Base-by-base conservation (phyloP, 1,284 basidiomycete genomes). In the Leccinum pseudoinsigne region DNA sequence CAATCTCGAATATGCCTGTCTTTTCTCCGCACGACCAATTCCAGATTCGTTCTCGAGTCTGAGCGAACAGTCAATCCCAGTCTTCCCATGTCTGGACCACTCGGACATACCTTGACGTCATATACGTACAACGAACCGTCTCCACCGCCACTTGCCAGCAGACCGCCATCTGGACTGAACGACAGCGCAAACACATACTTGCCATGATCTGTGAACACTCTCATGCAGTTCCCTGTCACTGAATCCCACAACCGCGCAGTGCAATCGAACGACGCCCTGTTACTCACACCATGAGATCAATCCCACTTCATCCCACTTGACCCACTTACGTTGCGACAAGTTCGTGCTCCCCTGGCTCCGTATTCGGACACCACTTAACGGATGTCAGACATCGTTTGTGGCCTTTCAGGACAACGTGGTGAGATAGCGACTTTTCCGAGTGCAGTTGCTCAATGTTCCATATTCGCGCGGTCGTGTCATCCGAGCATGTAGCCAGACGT, bases 171-270 rank as follows among this genome's bases (percentile, higher is more conserved):
- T 0, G 89, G 88, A 69, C 86, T 88, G 71, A 90, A 90, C 9
- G 82, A 77, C 18, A 92, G 68, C 3, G 88, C 82, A 70, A 87
- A 92, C 14, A 92, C 82, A n/a, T 88, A 82, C 31, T 81, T 80
- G 67, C 77, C 84, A 74, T 91, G 88, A 68, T 92, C 88, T 6
- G 72, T 72, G 69, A 94, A 89, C 14, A 85, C 78, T 65, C 84
- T 81, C 34, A 92, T 72, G 72, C 92, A 94, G 50, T 84, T 81
- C 40, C 92, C 93, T 1, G 87, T 88, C 42, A 83, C 81, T 10
- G 86, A 85, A 73, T 94, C 87, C 92, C 92, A 94, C 51, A 94
- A 68, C 53, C 90, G 83, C 3, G 88, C 84, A 3, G 90, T 89
- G 14, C 80, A 79, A 70, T 94, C 93, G 70, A 93, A 93, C 5